phyloP scores from a whole-genome alignment of 1,139 yeast species.

The Yarrowia galli region DNA sequence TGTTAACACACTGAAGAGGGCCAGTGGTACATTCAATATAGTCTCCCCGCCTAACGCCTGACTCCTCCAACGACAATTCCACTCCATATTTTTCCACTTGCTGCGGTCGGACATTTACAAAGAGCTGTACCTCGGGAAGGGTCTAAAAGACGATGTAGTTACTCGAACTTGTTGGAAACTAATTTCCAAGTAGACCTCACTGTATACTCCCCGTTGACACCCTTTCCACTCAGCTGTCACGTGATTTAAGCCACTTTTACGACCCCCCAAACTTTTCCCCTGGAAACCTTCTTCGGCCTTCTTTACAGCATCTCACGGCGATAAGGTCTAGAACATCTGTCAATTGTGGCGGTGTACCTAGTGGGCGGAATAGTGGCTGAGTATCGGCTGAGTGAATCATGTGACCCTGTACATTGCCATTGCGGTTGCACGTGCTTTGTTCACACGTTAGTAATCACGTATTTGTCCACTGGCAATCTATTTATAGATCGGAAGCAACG shows the following conservation, averaged over 20 bases:
- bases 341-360: background rate
- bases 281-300: constrained; percentile 7
- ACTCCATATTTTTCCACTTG: too few species aligned
- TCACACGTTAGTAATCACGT: too few species aligned
- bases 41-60: too few species aligned
- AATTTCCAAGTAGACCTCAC: background rate
- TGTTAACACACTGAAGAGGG: too few species aligned
- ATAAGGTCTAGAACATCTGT: constrained; percentile 13
- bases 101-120: too few species aligned
- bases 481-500: constrained; percentile 2
- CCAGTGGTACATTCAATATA: too few species aligned
- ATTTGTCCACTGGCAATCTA: background rate
- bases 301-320: constrained; percentile 16
- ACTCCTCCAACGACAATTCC: background rate
- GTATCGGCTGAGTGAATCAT: background rate
- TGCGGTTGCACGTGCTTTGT: background rate
- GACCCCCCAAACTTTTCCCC: background rate
- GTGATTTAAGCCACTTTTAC: background rate
- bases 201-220: too few species aligned
- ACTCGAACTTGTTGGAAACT: background rate
- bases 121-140: background rate
- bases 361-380: background rate
- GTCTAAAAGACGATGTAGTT: background rate
- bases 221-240: background rate
- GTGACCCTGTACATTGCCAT: background rate